Evolutionary conservation across 768 basidiomycete species (phyloP), one percentile per base, ranked within the genome.

Genomic region (Lyophyllum semitale): DNA sequence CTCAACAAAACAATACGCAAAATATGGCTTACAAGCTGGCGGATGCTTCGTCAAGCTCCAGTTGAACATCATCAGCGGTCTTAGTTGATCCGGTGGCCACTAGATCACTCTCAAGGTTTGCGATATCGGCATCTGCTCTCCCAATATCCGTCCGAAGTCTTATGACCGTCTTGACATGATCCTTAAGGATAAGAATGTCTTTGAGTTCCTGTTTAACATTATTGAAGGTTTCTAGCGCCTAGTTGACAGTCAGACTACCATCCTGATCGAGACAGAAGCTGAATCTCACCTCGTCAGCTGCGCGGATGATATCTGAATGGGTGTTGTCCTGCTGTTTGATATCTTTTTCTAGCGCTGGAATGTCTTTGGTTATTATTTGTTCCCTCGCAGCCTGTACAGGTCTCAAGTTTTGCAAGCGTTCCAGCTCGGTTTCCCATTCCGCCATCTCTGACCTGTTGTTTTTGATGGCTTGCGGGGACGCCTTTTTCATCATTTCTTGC

Each of bases 11-110:
- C 30, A 42, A 40, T 41, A 41, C 30, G 11, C 11, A n/a, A 23
- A 27, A 26, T 27, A 18, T 54, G 41, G 70, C 84, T 65, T 63
- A 96, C 95, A 93, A 76, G 57, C 88, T 78, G 15, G 72, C 73
- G 1, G 79, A 76, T 22, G 95, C 67, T 1, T 73, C 71, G 51
- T 89, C 84, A 6, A 97, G 75, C 64, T 97, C 88, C 23, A 62
- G 72, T 68, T 98, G 90, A 15, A 98, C 88, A 44, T 95, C 94
- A 43, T 93, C 91, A 0, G 84, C 82, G 1, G 95, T 94, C 70
- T 85, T 91, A 13, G 83, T 81, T 30, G 88, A 89, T 2, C 95
- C 95, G 2, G 85, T 85, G 7, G 80, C 71, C 18, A 79, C 73
- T 15, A 99, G 78, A 44, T 89, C 84, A 44, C 73, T 73, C 69